Percentiles rank a stretch among this genome's conserved stretches.
These are phyloP conservation scores for Ogataea nonfermentans DNA, from an alignment of 805 yeast genomes.

Conservation along the genomic window DNA sequence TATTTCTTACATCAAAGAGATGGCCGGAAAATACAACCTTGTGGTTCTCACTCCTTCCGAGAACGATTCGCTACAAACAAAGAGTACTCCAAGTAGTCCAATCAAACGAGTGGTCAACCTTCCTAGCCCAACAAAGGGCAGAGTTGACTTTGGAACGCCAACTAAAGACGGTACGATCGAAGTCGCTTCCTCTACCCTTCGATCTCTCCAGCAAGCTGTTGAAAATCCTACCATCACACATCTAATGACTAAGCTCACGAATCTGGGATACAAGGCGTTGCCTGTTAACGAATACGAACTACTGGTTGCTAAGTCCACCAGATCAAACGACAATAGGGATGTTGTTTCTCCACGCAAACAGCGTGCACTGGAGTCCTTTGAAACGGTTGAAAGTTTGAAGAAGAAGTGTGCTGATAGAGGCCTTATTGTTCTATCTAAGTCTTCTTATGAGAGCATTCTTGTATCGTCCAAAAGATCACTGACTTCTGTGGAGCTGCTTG, in stretches of 20 bases:
- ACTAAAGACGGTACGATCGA: slow-evolving; percentile 39
- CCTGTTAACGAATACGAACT: slow-evolving; percentile 23
- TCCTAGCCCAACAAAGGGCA: slow-evolving; percentile 2
- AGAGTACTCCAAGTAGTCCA: slow-evolving; percentile 6
- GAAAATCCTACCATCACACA: slow-evolving; percentile 30
- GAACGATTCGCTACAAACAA: neutral
- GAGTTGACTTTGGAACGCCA: slow-evolving; percentile 1
- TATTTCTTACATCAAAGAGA: slow-evolving; percentile 22
- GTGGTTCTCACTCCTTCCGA: slow-evolving; percentile 7
- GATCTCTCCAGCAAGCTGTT: slow-evolving; percentile 17
- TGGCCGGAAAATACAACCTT: slow-evolving; percentile 20
- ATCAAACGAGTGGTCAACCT: slow-evolving; percentile 2
- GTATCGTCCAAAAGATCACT: slow-evolving; percentile 30
- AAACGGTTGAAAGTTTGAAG: slow-evolving; percentile 25
- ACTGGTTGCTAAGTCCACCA: slow-evolving; percentile 11
- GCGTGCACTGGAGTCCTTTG: slow-evolving; percentile 18
- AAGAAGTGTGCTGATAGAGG: slow-evolving; percentile 28
- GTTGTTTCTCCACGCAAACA: slow-evolving; percentile 17
- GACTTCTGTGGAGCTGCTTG: slow-evolving; percentile 26
- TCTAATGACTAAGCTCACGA: slow-evolving; percentile 22
- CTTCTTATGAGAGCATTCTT: slow-evolving; percentile 27
- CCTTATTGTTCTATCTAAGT: slow-evolving; percentile 26
- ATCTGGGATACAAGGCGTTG: slow-evolving; percentile 28
- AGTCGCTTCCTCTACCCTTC: slow-evolving; percentile 31
- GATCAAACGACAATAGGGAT: slow-evolving; percentile 1